Evolutionary conservation across 192 early-diverging fungal genomes (phyloP).

Genomic region (Funneliformis geosporum): DNA sequence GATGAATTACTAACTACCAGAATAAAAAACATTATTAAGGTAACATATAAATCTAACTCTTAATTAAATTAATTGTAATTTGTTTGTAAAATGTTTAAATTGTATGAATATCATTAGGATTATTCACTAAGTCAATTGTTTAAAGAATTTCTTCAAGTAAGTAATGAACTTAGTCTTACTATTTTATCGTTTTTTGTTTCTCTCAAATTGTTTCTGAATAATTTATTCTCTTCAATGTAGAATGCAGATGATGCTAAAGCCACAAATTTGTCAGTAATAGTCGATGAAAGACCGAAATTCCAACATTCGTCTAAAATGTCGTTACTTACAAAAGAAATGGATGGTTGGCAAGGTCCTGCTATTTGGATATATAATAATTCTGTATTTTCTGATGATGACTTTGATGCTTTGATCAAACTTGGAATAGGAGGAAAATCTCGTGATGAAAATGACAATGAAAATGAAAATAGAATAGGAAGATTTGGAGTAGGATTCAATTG

Average conservation of each 20-base stretch:
- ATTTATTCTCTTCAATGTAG: constrained; percentile 32
- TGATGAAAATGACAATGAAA: not conserved
- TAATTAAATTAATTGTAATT: not conserved
- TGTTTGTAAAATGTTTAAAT: not conserved
- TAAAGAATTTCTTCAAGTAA: not conserved
- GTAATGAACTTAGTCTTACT: too few relatives aligned
- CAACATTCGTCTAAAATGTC: not conserved
- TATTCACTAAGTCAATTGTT: not conserved
- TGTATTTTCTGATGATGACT: constrained; percentile 28
- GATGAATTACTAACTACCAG: not conserved
- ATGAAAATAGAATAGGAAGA: not conserved
- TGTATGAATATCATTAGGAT: not conserved
- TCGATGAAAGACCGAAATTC: not conserved
- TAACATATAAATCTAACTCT: not conserved
- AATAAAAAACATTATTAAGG: not conserved
- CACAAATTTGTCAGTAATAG: not conserved
- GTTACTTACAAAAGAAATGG: constrained; percentile 30
- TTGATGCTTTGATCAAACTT: constrained; percentile 28
- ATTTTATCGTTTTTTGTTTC: not conserved
- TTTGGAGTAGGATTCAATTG: constrained; percentile 19
- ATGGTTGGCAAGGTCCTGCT: not conserved
- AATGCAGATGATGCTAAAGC: constrained; percentile 37
- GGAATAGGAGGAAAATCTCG: constrained; percentile 35
- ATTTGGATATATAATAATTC: constrained; percentile 33
- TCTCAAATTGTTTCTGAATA: not conserved